Conservation (phyloP, 1,139 yeast species). For the Geotrichum carabidarum region DNA sequence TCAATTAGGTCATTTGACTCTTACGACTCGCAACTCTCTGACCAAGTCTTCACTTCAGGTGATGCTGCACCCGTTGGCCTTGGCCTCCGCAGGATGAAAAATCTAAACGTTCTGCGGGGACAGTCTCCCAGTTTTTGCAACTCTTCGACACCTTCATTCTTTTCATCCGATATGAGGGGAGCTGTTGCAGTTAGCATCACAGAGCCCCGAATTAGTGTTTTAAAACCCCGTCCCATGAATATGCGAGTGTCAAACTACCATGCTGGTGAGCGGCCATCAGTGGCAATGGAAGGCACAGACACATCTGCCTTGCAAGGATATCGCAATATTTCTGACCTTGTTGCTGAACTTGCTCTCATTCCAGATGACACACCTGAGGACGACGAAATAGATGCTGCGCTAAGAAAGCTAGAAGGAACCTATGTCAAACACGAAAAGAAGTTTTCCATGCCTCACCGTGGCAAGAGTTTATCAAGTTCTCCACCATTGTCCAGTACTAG, state of each 20-base stretch:
- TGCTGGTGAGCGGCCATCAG: too few relatives aligned
- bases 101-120: not conserved
- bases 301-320: not conserved
- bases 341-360: conserved; percentile 50
- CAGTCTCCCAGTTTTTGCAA: not conserved
- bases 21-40: conserved; percentile 13
- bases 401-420: conserved; percentile 72
- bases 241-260: not conserved
- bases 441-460: not conserved
- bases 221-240: conserved; percentile 1
- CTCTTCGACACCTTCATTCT: conserved; percentile 1
- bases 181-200: conserved; percentile 5
- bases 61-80: not conserved
- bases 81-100: conserved; percentile 8
- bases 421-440: conserved; percentile 25
- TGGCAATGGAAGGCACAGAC: not conserved
- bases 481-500: conserved; percentile 4
- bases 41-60: too few relatives aligned
- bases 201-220: conserved; percentile 1
- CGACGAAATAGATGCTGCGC: conserved; percentile 71
- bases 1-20: conserved; percentile 12
- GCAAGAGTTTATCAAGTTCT: not conserved
- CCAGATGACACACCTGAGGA: conserved; percentile 69
- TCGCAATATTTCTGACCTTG: conserved; percentile 25
- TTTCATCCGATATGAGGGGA: not conserved